Evolutionary conservation across 2,329 filamentous ascomycete species (phyloP).

Genomic region (Kalmusia sp.): DNA sequence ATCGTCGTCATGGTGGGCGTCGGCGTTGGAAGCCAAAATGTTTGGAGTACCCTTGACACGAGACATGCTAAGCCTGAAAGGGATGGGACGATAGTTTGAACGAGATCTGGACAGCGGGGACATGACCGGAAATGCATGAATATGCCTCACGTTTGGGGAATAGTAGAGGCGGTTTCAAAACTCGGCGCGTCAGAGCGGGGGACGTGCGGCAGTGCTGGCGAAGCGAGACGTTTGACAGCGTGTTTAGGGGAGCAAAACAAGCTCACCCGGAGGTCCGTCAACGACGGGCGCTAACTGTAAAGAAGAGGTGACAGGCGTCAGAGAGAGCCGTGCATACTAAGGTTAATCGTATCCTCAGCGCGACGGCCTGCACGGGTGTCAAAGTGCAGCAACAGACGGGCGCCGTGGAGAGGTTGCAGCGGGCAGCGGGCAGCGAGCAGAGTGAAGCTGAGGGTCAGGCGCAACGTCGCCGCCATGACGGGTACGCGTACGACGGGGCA

Average conservation of each 20-base stretch:
- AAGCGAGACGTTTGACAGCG: conserved; percentile 47
- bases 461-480: conserved; percentile 16
- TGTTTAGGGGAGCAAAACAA: conserved; percentile 48
- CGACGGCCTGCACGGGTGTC: neutral
- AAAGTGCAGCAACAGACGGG: conserved; percentile 6
- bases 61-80: conserved; percentile 46
- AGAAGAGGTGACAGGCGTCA: conserved; percentile 34
- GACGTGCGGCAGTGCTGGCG: conserved; percentile 44
- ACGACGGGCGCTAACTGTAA: conserved; percentile 46
- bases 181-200: conserved; percentile 43
- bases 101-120: conserved; percentile 35
- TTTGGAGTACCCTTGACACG: conserved; percentile 47
- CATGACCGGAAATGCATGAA: conserved; percentile 38
- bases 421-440: neutral
- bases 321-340: conserved; percentile 36
- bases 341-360: conserved; percentile 12
- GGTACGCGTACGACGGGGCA: conserved; percentile 26
- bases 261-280: conserved; percentile 36
- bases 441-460: conserved; percentile 18
- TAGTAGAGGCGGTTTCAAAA: conserved; percentile 49
- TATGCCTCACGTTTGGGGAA: conserved; percentile 32
- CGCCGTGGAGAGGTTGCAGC: neutral
- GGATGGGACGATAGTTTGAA: conserved; percentile 33
- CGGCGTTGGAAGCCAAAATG: conserved; percentile 41
- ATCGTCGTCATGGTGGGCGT: conserved; percentile 42